Conservation (phyloP, 345 rosid species). For the Syzygium aqueum region DNA sequence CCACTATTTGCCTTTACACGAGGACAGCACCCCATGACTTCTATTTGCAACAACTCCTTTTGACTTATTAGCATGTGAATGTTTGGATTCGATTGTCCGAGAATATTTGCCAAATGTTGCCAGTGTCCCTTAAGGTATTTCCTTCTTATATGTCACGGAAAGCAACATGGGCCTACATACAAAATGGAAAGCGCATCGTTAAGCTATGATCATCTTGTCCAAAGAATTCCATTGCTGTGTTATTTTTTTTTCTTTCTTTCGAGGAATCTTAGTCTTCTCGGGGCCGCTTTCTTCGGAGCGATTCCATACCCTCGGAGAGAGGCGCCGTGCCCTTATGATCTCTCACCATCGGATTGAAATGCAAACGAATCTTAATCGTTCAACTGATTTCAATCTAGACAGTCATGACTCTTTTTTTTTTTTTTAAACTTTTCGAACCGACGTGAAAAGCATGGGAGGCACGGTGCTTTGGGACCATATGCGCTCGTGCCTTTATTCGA, state of each 20-base stretch:
- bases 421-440: background rate
- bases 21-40: background rate
- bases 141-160: background rate
- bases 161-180: background rate
- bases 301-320: background rate
- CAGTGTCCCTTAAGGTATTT: background rate
- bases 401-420: background rate
- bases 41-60: too few relatives aligned
- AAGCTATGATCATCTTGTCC: background rate
- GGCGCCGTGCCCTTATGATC: rapidly evolving
- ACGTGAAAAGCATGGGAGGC: background rate
- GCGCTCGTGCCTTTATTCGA: background rate
- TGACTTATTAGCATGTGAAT: background rate
- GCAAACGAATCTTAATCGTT: background rate
- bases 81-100: background rate
- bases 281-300: background rate
- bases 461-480: background rate
- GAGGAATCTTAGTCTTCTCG: background rate
- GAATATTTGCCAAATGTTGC: background rate
- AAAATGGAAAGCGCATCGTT: background rate
- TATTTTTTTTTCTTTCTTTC: background rate
- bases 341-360: background rate
- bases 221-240: background rate
- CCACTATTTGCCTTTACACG: background rate
- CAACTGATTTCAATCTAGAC: background rate